phyloP scores from a whole-genome alignment of 2,329 filamentous ascomycete species.

The Herpotrichia juniperi region DNA sequence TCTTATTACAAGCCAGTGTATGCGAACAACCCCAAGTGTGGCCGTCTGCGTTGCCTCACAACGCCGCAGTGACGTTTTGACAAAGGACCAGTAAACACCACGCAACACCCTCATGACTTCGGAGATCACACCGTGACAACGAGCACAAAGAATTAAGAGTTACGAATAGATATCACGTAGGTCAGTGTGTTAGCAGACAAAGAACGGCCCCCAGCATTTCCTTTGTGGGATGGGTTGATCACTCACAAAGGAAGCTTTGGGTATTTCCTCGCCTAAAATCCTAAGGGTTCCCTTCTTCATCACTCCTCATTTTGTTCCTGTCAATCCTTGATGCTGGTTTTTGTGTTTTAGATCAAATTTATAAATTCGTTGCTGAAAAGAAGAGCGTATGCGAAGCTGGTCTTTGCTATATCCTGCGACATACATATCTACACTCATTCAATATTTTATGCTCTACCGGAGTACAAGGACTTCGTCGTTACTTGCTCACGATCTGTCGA shows the following conservation, averaged over 20 bases:
- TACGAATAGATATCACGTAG: neutral
- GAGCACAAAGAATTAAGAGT: neutral
- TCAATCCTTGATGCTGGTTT: neutral
- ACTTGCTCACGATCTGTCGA: no score
- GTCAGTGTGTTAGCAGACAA: neutral
- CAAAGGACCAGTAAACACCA: neutral
- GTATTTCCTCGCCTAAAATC: neutral
- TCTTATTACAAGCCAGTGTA: no score
- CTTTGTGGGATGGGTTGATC: neutral
- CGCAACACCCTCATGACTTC: neutral
- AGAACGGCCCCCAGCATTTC: neutral
- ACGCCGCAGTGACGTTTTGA: neutral
- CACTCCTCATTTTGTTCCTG: neutral
- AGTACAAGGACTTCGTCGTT: no score
- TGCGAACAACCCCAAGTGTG: neutral
- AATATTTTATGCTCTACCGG: neutral
- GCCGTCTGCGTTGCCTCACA: neutral
- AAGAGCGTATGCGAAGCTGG: slow-evolving; percentile 8
- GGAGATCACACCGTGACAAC: neutral
- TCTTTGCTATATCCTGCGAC: slow-evolving; percentile 5
- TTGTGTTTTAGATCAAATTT: neutral
- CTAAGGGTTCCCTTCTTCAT: neutral
- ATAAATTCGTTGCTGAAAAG: neutral
- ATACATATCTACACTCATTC: neutral
- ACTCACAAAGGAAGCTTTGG: neutral